Percentiles rank a stretch among this genome's conserved stretches.
phyloP scores from a whole-genome alignment of 2,329 filamentous ascomycete species.

The Emmonsiellopsis sp. region DNA sequence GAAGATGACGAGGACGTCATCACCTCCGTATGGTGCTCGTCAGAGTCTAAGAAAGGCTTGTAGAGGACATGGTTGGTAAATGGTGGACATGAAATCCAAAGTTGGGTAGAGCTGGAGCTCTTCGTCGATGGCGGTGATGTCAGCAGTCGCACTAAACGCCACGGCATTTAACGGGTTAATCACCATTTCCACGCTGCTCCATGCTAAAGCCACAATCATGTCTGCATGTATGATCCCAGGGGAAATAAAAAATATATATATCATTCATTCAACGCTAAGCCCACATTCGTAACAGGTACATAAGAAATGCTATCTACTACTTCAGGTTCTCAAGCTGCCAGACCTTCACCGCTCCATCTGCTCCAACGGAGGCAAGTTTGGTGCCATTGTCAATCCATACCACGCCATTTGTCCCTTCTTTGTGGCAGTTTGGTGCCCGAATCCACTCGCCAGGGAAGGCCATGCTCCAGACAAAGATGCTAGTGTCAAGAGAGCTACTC shows the following conservation, averaged over 20 bases:
- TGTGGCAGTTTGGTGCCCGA: conserved; percentile 82
- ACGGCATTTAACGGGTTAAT: neutral
- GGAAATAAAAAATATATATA: neutral
- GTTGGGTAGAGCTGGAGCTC: too few relatives aligned
- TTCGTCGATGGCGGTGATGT: too few relatives aligned
- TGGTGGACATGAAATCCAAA: too few relatives aligned
- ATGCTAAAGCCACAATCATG: neutral
- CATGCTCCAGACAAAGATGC: conserved; percentile 87
- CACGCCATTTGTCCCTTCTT: conserved; percentile 87
- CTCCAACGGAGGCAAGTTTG: conserved; percentile 70
- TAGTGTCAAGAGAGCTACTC: conserved; percentile 81
- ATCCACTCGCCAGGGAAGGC: conserved; percentile 73
- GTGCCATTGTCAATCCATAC: conserved; percentile 60
- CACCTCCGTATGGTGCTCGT: neutral
- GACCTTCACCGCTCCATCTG: conserved; percentile 83
- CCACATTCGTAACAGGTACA: neutral
- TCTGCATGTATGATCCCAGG: neutral
- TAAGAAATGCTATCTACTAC: neutral
- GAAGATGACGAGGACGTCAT: conserved; percentile 2
- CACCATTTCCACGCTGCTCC: neutral
- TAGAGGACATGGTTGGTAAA: neutral
- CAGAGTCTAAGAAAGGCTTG: neutral
- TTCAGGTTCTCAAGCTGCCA: conserved; percentile 55
- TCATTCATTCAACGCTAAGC: neutral
- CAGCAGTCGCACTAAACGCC: too few relatives aligned